Conservation (phyloP, 1,139 yeast species). For the Spencermartinsiella ligniputridi region DNA sequence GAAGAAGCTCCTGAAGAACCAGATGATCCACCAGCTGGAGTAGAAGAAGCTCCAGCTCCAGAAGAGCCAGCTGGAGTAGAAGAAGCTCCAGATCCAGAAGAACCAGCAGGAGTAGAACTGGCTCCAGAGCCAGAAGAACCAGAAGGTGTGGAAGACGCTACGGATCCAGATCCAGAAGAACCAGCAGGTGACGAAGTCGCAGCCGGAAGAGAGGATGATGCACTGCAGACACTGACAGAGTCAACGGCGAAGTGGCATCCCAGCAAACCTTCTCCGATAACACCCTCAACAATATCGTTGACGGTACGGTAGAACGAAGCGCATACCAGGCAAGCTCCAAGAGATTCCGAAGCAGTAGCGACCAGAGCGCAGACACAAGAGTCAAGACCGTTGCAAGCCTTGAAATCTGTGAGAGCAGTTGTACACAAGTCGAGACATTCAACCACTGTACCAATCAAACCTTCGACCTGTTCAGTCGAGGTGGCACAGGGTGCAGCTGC, state of each 20-base stretch:
- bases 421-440: constrained; percentile 7
- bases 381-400: constrained; percentile 5
- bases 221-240: neutral
- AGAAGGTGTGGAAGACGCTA: neutral
- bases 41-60: neutral
- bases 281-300: constrained; percentile 8
- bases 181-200: neutral
- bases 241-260: constrained; percentile 6
- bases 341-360: constrained; percentile 2
- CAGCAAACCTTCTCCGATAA: constrained; percentile 10
- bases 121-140: neutral
- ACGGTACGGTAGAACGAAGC: constrained; percentile 7
- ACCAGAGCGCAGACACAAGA: constrained; percentile 7
- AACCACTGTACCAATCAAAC: constrained; percentile 11
- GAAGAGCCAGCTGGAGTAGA: neutral
- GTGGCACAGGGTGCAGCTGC: constrained; percentile 6
- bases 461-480: constrained; percentile 12
- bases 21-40: too few relatives aligned
- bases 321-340: constrained; percentile 4
- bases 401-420: constrained; percentile 3
- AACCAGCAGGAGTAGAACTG: neutral
- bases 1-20: neutral
- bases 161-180: neutral
- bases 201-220: neutral
- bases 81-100: neutral